Base-by-base conservation (phyloP, 176 grass and related monocot genomes). In the Phragmites australis region DNA sequence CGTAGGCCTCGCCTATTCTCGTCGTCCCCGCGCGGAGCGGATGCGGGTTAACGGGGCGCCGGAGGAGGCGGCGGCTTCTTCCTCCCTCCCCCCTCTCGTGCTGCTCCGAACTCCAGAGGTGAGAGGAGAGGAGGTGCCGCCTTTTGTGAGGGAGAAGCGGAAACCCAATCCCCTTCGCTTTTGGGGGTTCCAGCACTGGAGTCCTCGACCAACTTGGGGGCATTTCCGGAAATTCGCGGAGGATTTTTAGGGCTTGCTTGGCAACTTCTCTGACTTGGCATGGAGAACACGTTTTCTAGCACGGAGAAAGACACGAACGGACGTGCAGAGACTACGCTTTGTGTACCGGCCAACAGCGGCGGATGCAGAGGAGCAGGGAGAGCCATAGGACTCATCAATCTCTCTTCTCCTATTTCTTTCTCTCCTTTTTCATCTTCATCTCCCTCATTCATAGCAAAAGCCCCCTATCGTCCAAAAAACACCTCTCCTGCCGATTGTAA, bases 241-340 rank as follows among this genome's bases (percentile, higher is more conserved):
- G 13, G 12, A 65, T 21, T 40, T 77, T 65, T 78, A 78, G 76
- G 76, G 75, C 34, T n/a, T n/a, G n/a, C n/a, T n/a, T n/a, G n/a
- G n/a, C n/a, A n/a, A n/a, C n/a, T n/a, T n/a, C n/a, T n/a, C n/a
- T n/a, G n/a, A n/a, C n/a, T n/a, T n/a, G n/a, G n/a, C n/a, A n/a
- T n/a, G n/a, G n/a, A n/a, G n/a, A n/a, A n/a, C n/a, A n/a, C n/a
- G n/a, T n/a, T n/a, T n/a, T n/a, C n/a, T n/a, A n/a, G n/a, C n/a
- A n/a, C n/a, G n/a, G n/a, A n/a, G n/a, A n/a, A n/a, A n/a, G n/a
- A n/a, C n/a, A n/a, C n/a, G n/a, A n/a, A n/a, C n/a, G n/a, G n/a
- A n/a, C n/a, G n/a, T n/a, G n/a, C n/a, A n/a, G n/a, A n/a, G n/a
- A n/a, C n/a, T n/a, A n/a, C n/a, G n/a, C n/a, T n/a, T n/a, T n/a